These are phyloP conservation scores for Boletus fagicola DNA, from an alignment of 768 basidiomycete genomes.

Conservation along the genomic window DNA sequence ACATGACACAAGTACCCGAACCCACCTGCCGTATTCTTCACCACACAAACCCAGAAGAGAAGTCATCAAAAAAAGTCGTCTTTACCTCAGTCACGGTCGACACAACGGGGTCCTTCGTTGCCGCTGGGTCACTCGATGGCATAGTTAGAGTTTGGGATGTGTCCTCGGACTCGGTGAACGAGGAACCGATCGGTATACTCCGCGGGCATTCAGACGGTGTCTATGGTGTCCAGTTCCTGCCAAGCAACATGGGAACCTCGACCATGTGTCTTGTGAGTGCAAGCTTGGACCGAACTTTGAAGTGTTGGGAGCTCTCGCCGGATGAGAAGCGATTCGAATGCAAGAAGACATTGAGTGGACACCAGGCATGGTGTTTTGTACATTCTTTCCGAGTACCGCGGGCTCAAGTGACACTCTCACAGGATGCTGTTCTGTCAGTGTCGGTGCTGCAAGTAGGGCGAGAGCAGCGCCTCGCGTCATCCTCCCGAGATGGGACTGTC, in stretches of 20 bases:
- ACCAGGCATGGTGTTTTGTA: conserved; percentile 19
- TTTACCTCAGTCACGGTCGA: conserved; percentile 33
- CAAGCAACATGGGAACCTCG: conserved; percentile 20
- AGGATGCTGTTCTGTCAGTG: conserved; percentile 34
- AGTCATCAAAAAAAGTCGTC: conserved; percentile 23
- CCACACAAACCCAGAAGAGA: conserved; percentile 15
- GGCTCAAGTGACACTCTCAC: neutral
- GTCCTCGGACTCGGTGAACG: conserved; percentile 34
- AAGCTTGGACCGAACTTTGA: conserved; percentile 32
- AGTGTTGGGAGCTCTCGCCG: conserved; percentile 46
- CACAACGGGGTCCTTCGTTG: conserved; percentile 41
- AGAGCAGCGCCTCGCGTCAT: conserved; percentile 36
- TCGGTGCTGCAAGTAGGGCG: conserved; percentile 34
- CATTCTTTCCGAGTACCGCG: neutral
- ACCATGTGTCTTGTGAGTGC: conserved; percentile 32
- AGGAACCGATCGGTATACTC: conserved; percentile 22
- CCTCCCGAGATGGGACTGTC: conserved; percentile 38
- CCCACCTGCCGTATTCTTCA: conserved; percentile 20
- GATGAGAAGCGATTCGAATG: conserved; percentile 28
- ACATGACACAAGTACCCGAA: conserved; percentile 21
- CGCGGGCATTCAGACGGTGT: conserved; percentile 32
- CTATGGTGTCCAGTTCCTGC: conserved; percentile 33
- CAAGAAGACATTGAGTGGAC: conserved; percentile 32
- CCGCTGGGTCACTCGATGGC: conserved; percentile 53
- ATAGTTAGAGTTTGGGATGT: conserved; percentile 53